Evolutionary conservation across 352 stramenopile genomes (phyloP).

Genomic region (Thalassiosira hispida): DNA sequence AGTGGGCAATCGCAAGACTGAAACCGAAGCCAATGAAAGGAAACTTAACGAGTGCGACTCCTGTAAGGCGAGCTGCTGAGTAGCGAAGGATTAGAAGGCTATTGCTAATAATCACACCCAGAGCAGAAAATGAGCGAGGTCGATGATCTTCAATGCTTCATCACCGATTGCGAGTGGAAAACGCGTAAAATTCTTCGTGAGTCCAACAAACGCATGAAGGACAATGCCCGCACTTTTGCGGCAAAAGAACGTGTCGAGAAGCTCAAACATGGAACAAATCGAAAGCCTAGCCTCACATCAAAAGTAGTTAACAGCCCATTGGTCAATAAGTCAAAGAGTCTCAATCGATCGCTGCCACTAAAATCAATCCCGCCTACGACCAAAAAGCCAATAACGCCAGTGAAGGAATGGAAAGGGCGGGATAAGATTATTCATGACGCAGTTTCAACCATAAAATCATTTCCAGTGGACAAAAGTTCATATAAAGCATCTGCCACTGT

Average conservation of each 20-base stretch:
- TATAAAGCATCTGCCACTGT: slow-evolving; percentile 1
- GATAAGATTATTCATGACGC: slow-evolving; percentile 60
- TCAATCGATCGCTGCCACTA: slow-evolving; percentile 13
- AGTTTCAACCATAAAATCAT: slow-evolving; percentile 51
- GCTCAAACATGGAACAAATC: slow-evolving; percentile 29
- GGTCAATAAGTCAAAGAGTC: slow-evolving; percentile 17
- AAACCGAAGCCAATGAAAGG: too few species aligned
- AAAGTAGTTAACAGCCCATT: slow-evolving; percentile 9
- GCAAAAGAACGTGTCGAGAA: slow-evolving; percentile 50
- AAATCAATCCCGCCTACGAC: not conserved
- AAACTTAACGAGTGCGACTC: too few species aligned
- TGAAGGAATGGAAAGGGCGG: slow-evolving; percentile 49
- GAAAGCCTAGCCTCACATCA: slow-evolving; percentile 3
- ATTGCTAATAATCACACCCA: too few species aligned
- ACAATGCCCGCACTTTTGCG: slow-evolving; percentile 26
- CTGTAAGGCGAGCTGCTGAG: too few species aligned
- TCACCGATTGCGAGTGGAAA: slow-evolving; percentile 58
- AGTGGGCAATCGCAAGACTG: too few species aligned
- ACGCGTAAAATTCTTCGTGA: slow-evolving; percentile 58
- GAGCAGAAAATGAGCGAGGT: slow-evolving; percentile 27
- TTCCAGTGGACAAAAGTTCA: slow-evolving; percentile 25
- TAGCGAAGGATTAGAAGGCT: too few species aligned
- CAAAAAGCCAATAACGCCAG: slow-evolving; percentile 17
- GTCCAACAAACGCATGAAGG: slow-evolving; percentile 50
- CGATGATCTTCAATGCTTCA: slow-evolving; percentile 49